A percentile compares a stretch with the other conserved stretches of the same genome.
phyloP scores from a whole-genome alignment of 257 asterid species.

The Penstemon barbatus region DNA sequence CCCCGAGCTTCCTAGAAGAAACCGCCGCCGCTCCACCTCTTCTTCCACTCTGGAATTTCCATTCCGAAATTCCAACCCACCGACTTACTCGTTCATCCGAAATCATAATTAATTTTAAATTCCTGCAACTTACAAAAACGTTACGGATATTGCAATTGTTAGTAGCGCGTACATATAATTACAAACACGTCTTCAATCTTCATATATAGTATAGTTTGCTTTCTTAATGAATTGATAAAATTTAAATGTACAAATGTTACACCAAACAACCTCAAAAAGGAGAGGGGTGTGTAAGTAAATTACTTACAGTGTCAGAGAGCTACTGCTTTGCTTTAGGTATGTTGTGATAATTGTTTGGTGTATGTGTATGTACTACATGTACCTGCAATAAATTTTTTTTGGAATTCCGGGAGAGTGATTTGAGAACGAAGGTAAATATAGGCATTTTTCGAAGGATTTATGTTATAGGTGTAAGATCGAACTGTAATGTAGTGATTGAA shows the following conservation, averaged over 20 bases:
- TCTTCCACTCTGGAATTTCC: slow-evolving; percentile 26
- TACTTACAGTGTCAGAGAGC: too few species aligned
- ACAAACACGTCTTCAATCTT: slow-evolving; percentile 5
- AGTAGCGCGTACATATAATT: background rate
- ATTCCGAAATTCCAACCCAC: slow-evolving; percentile 26
- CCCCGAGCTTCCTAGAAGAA: slow-evolving; percentile 63
- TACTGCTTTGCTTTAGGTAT: too few species aligned
- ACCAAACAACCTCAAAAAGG: slow-evolving; percentile 11
- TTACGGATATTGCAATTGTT: background rate
- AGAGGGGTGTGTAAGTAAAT: slow-evolving; percentile 11
- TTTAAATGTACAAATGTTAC: slow-evolving; percentile 7
- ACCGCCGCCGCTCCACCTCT: slow-evolving; percentile 23
- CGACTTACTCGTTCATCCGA: slow-evolving; percentile 21
- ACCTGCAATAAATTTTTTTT: too few species aligned
- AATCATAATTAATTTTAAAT: slow-evolving; percentile 22
- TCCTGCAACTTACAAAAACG: background rate
- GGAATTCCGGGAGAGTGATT: too few species aligned
- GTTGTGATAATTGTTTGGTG: too few species aligned
- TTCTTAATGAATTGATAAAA: too few species aligned
- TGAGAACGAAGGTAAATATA: too few species aligned
- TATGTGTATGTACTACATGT: too few species aligned
- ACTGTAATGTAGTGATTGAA: too few species aligned
- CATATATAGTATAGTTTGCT: too few species aligned
- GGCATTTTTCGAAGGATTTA: too few species aligned
- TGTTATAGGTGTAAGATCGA: too few species aligned